phyloP scores from a whole-genome alignment of 495 filamentous ascomycete species.

The Amphirosellinia nigrospora region DNA sequence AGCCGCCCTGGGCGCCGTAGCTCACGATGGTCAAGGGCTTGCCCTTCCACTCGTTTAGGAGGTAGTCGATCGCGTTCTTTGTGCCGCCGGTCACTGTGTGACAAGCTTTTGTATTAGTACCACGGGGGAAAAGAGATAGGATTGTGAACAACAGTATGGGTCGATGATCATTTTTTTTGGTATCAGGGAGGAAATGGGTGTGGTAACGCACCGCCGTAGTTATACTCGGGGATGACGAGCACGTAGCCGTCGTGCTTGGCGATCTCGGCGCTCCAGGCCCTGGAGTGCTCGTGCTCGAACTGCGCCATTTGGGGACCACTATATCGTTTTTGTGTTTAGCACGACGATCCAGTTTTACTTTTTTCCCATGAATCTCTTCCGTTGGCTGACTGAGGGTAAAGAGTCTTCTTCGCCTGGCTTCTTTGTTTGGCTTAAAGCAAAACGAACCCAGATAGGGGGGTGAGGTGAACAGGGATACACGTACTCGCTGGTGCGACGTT shows the following conservation, averaged over 20 bases:
- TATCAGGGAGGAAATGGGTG: not conserved
- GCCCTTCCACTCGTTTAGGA: constrained; percentile 64
- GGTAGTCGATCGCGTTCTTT: constrained; percentile 70
- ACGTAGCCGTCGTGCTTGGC: constrained; percentile 58
- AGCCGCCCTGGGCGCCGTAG: constrained; percentile 60
- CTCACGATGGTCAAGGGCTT: constrained; percentile 63
- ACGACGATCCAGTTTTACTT: not conserved
- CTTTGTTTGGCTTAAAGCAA: no score
- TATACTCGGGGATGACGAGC: constrained; percentile 60
- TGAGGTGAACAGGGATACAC: not conserved
- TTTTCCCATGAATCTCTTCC: no score
- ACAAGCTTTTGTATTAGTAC: not conserved
- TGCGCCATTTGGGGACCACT: constrained; percentile 48
- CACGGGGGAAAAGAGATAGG: no score
- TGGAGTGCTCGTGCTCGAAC: constrained; percentile 55
- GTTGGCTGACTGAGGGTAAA: no score
- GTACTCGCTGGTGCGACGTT: constrained; percentile 53
- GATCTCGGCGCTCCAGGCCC: constrained; percentile 58
- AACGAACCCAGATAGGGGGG: not conserved
- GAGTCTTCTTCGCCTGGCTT: no score
- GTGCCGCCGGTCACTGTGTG: constrained; percentile 53
- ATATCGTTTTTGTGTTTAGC: not conserved
- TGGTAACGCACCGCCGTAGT: constrained; percentile 35
- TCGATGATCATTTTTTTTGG: not conserved
- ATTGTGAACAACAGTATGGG: not conserved